Evolutionary conservation across 2,329 filamentous ascomycete species (phyloP).

Genomic region (Fusarium acutatum): DNA sequence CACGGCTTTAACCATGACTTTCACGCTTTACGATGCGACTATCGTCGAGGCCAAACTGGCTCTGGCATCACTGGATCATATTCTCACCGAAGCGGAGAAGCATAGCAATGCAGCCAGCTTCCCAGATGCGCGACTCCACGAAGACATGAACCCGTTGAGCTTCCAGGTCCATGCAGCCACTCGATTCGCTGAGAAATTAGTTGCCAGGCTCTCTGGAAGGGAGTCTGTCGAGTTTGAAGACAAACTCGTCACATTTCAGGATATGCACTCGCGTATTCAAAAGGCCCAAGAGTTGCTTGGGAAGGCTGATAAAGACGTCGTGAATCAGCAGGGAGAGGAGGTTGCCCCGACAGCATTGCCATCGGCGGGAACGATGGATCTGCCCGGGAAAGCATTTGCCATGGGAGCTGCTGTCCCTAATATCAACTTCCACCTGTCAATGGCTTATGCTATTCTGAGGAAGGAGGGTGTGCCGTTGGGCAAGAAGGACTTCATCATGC

Average conservation of each 20-base stretch:
- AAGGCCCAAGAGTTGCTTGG: conserved; percentile 36
- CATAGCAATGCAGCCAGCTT: conserved; percentile 42
- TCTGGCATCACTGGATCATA: conserved; percentile 38
- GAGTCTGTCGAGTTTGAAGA: conserved; percentile 35
- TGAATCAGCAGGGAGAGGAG: conserved; percentile 42
- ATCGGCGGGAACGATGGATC: conserved; percentile 24
- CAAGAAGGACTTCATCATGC: conserved; percentile 61
- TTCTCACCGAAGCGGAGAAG: conserved; percentile 45
- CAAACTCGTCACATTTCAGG: conserved; percentile 42
- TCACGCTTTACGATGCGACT: conserved; percentile 46
- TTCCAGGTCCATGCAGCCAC: conserved; percentile 47
- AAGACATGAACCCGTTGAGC: conserved; percentile 51
- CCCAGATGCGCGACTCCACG: conserved; percentile 42
- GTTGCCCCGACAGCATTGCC: conserved; percentile 35
- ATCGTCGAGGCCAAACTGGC: conserved; percentile 40
- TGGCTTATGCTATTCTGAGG: conserved; percentile 66
- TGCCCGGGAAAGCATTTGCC: conserved; percentile 51
- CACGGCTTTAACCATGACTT: conserved; percentile 23
- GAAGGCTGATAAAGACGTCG: conserved; percentile 45
- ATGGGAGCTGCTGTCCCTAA: conserved; percentile 61
- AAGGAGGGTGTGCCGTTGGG: conserved; percentile 67
- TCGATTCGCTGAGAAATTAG: conserved; percentile 36
- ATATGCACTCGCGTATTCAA: conserved; percentile 44
- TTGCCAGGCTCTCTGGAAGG: conserved; percentile 43
- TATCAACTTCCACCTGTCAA: conserved; percentile 67